Conservation (phyloP, 2,329 filamentous ascomycete species). For the Alternaria rosae region DNA sequence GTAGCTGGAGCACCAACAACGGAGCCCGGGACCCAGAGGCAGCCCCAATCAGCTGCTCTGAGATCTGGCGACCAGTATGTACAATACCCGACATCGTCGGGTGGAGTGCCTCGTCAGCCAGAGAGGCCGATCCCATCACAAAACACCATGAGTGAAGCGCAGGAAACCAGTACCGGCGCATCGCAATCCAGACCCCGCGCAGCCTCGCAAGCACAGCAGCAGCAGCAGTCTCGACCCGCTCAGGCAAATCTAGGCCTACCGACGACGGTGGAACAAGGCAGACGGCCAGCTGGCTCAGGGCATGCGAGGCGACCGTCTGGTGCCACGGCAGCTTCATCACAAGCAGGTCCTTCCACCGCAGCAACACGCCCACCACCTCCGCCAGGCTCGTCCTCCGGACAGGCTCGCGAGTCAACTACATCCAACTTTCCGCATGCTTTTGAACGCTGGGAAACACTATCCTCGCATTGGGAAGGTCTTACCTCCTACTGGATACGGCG, state of each 20-base stretch:
- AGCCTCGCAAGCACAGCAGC: constrained; percentile 46
- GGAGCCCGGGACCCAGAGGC: constrained; percentile 40
- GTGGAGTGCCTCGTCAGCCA: constrained; percentile 39
- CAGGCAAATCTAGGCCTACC: constrained; percentile 35
- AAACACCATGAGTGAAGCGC: constrained; percentile 23
- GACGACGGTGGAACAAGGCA: constrained; percentile 32
- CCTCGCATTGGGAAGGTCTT: constrained; percentile 96
- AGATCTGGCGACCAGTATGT: constrained; percentile 40
- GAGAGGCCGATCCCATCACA: constrained; percentile 36
- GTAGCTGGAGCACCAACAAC: constrained; percentile 53
- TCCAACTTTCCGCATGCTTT: constrained; percentile 95
- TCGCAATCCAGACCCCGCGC: constrained; percentile 42
- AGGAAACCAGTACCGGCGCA: constrained; percentile 36
- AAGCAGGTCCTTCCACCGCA: constrained; percentile 38
- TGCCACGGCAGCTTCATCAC: constrained; percentile 41
- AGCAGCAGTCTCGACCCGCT: constrained; percentile 40
- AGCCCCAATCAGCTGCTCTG: constrained; percentile 34
- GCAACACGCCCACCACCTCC: constrained; percentile 33
- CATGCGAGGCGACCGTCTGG: constrained; percentile 44
- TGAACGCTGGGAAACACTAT: constrained; percentile 95
- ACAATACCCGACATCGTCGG: constrained; percentile 34
- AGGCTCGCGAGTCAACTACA: constrained; percentile 48
- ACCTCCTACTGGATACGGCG: constrained; percentile 97
- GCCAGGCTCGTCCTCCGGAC: constrained; percentile 36
- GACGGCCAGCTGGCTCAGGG: constrained; percentile 40